Evolutionary conservation across 345 rosid genomes (phyloP), one percentile per base, ranked within the genome.

Genomic region (Salix udensis): DNA sequence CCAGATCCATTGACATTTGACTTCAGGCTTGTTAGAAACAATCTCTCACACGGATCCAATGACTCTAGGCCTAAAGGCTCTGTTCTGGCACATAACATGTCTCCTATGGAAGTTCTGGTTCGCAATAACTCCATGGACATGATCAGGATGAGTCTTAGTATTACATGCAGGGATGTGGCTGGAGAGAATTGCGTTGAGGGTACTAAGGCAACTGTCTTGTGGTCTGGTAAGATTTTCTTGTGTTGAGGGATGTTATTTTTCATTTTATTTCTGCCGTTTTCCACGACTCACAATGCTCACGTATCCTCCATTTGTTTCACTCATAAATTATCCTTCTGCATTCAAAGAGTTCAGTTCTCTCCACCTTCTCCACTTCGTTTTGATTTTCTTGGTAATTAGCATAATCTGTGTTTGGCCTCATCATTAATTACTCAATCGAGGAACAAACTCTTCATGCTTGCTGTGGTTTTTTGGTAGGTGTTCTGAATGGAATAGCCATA

Each of bases 1-100:
- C 98, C 98, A 40, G 99, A 96, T 88, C 99, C 99, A 52, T 83
- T 96, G 82, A 94, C 98, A 42, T 94, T 90, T 81, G 91, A 94
- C 83, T 96, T 96, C 85, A 86, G 90, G 83, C 91, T 96, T 79
- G 85, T 83, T 68, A 88, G 90, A 87, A 82, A 77, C 39, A 78
- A 67, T 81, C 31, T 53, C 16, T 76, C 82, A 19, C 65, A 24
- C 55, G 89, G 85, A 78, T 69, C 83, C 16, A 73, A 77, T 55
- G 67, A 31, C 40, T 81, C 87, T 7, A 75, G 28, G 48, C 66
- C 87, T 48, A 85, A 82, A 75, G 90, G 89, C 72, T 81, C 87
- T 68, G 92, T 94, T 44, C 39, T 86, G 76, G 93, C 95, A 23
- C 92, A 90, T 84, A 93, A 91, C 78, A 91, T 94, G 88, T 91